Base-by-base conservation (phyloP, 768 basidiomycete genomes). In the Phanerochaete carnosa region DNA sequence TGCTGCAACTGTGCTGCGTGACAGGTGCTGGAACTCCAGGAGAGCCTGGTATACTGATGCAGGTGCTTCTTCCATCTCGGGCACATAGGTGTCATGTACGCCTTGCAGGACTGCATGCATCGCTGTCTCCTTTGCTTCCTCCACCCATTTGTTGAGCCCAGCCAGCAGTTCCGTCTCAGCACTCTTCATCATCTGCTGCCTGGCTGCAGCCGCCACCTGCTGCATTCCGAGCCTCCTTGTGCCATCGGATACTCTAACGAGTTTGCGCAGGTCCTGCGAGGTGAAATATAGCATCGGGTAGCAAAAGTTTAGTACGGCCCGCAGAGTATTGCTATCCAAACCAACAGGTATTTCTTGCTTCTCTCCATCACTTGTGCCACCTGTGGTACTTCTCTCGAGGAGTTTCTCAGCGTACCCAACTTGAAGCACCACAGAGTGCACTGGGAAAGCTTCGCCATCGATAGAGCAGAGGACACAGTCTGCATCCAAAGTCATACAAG, bases 51-150 rank as follows among this genome's bases (percentile, higher is more conserved):
- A 62, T 7, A 25, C 30, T 7, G 25, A 22, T 3, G 61, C 61
- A 12, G 47, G 32, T 7, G 53, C 55, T 3, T 51, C 25, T 30
- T 62, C 61, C 61, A 62, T 62, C 50, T 57, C 57, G 8, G 45
- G 33, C 13, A 29, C 45, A 47, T 63, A 63, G n/a, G 16, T 29
- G 2, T 23, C 29, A 13, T 45, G 32, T 25, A 60, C 11, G 3
- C 46, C 23, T 19, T 23, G 11, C 15, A 51, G 8, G 9, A 47
- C 33, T 19, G 46, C 23, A 1, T 26, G 26, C 22, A 25, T 28
- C 4, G 54, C 61, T 4, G 49, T 46, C 49, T 46, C 30, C 22
- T 45, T 7, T 13, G 60, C 60, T 29, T 61, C 60, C 3, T 25
- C 56, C 16, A 5, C 23, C 55, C 61, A 62, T 2, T 49, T 32